Evolutionary conservation across 257 asterid species (phyloP).

Genomic region (Vinca minor): DNA sequence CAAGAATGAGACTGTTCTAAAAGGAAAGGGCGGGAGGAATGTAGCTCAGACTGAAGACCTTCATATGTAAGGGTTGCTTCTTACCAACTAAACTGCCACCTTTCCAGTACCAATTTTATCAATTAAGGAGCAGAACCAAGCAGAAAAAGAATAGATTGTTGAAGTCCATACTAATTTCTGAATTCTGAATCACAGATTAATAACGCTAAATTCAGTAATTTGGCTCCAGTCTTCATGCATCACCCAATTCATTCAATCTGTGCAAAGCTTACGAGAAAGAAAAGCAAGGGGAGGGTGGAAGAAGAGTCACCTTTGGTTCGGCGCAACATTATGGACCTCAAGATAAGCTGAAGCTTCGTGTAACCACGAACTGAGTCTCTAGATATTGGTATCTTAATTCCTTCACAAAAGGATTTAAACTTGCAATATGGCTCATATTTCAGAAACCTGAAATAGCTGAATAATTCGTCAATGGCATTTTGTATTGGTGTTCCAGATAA

Average conservation of each 20-base stretch:
- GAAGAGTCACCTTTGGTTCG: constrained; percentile 78
- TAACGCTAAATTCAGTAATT: background rate
- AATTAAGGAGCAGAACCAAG: background rate
- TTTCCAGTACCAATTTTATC: background rate
- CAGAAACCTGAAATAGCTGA: constrained; percentile 94
- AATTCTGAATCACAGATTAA: background rate
- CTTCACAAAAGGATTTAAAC: constrained; percentile 51
- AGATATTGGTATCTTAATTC: constrained; percentile 59
- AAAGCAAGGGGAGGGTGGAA: background rate
- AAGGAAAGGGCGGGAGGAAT: background rate
- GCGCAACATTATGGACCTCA: constrained; percentile 86
- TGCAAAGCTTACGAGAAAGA: background rate
- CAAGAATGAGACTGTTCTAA: background rate
- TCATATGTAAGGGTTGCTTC: no score
- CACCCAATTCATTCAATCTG: background rate
- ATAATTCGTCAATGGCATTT: constrained; percentile 84
- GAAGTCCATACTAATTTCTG: background rate
- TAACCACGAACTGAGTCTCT: constrained; percentile 70
- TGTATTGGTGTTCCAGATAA: constrained; percentile 98
- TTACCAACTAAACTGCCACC: background rate
- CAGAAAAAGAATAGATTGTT: background rate
- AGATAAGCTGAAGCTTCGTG: constrained; percentile 72
- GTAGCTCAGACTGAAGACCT: no score
- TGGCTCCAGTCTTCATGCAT: background rate
- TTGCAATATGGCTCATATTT: constrained; percentile 87